Evolutionary conservation across 2,329 filamentous ascomycete species (phyloP), one percentile per base, ranked within the genome.

Genomic region (Monosporascus sp.): DNA sequence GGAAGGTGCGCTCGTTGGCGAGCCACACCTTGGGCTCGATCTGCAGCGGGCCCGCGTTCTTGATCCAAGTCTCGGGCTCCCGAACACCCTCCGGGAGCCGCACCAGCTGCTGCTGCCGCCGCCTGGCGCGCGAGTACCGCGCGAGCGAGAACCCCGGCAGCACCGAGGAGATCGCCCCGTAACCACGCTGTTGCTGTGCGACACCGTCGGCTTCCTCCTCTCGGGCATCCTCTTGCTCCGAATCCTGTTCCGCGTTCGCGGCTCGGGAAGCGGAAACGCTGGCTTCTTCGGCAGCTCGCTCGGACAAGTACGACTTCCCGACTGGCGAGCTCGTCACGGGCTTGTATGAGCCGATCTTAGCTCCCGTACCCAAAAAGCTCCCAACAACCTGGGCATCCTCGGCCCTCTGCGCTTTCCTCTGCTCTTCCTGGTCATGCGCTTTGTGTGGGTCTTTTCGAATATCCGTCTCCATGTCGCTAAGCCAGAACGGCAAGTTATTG

Each of bases 1-100:
- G 87, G 69, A 97, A 99, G 0, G 94, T 99, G 57, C 94, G 87
- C 74, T 99, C 93, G 72, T 99, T 99, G 52, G 94, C 94, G 53
- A 99, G 86, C 93, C 94, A 99, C 31, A 99, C 93, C 73, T 99
- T 99, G 57, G 91, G 91, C 75, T 99, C 94, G 53, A 99, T 91
- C 67, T 91, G 88, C 59, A 97, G 82, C 37, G 91, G 89, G 3
- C 94, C 93, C 36, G 88, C 83, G 72, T 99, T 95, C 76, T 99
- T 99, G 78, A 99, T 90, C 86, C 93, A 95, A 60, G 85, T 80
- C 8, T 82, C 84, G 2, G 94, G 94, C 66, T 95, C 86, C 22
- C 83, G 83, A n/a, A 99, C 90, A 34, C 94, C 94, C 26, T 91
- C 88, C 0, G 94, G 94, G 3, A 97, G 78, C 50, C 79, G 73